Evolutionary conservation across 257 asterid species (phyloP).

Genomic region (Nicotiana benthamiana): DNA sequence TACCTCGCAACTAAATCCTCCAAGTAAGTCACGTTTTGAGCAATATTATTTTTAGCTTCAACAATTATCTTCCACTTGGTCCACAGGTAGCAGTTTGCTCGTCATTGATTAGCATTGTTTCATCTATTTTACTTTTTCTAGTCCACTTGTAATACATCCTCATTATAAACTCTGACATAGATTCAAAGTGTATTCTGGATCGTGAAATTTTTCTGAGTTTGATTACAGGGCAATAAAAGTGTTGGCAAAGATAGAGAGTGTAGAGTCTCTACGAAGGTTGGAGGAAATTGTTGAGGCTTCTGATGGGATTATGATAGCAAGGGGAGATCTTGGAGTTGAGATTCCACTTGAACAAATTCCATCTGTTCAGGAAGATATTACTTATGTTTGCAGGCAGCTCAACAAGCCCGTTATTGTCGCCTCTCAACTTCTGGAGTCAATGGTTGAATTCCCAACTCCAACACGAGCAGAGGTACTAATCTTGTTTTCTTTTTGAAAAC

Average conservation of each 20-base stretch:
- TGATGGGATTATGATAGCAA: slow-evolving; percentile 87
- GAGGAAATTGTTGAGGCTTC: slow-evolving; percentile 66
- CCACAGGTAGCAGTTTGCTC: not conserved
- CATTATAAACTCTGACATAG: not conserved
- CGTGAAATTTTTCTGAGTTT: not conserved
- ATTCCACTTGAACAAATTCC: slow-evolving; percentile 84
- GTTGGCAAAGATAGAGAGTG: slow-evolving; percentile 73
- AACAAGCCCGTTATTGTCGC: slow-evolving; percentile 84
- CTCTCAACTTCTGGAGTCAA: slow-evolving; percentile 83
- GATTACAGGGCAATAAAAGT: slow-evolving; percentile 50
- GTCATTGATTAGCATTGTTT: not conserved
- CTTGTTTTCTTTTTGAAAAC: not conserved
- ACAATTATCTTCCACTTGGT: not conserved
- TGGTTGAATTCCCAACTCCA: slow-evolving; percentile 84
- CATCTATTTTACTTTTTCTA: not conserved
- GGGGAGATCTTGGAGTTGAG: slow-evolving; percentile 94
- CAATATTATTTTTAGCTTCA: not conserved
- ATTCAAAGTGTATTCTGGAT: not conserved
- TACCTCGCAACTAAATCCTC: slow-evolving; percentile 47
- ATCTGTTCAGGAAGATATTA: slow-evolving; percentile 55
- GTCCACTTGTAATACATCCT: not conserved
- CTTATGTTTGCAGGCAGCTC: slow-evolving; percentile 54
- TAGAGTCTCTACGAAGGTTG: slow-evolving; percentile 57
- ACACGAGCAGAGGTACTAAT: slow-evolving; percentile 74
- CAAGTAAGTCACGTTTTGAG: slow-evolving; percentile 28